Evolutionary conservation across 208 protist genomes (phyloP).

Genomic region (Tritrichomonas musculus): DNA sequence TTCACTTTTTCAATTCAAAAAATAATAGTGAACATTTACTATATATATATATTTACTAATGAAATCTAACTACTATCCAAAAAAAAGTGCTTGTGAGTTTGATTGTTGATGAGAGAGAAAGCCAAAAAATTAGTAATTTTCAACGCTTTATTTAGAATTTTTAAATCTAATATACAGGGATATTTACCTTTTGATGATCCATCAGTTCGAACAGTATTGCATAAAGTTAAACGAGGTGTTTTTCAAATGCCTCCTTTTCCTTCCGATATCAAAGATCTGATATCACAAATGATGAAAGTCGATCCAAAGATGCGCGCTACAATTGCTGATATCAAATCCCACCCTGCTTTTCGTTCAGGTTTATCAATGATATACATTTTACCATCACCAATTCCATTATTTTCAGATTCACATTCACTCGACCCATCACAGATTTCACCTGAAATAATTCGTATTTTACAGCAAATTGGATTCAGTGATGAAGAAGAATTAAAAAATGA

Average conservation of each 20-base stretch:
- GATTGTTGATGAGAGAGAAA: too few species aligned
- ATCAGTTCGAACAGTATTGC: neutral
- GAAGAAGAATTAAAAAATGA: neutral
- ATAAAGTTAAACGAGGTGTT: neutral
- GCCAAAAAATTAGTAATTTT: too few species aligned
- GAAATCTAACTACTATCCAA: too few species aligned
- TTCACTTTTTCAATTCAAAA: too few species aligned
- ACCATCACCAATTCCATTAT: neutral
- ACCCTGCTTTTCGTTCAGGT: neutral
- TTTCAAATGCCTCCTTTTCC: neutral
- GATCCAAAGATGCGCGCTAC: neutral
- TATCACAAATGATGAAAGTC: neutral
- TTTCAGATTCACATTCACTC: neutral
- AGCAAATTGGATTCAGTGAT: neutral
- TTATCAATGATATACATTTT: neutral
- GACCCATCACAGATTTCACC: neutral
- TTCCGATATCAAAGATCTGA: neutral
- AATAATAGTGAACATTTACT: too few species aligned
- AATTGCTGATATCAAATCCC: neutral
- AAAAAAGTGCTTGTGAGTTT: too few species aligned
- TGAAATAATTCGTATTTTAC: neutral
- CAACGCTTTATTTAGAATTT: too few species aligned
- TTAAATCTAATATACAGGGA: neutral
- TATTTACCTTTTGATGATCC: constrained; percentile 28
- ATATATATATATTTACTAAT: too few species aligned